These are phyloP conservation scores for Beta macrorhiza DNA, from an alignment of 179 eudicot species.

Conservation along the genomic window DNA sequence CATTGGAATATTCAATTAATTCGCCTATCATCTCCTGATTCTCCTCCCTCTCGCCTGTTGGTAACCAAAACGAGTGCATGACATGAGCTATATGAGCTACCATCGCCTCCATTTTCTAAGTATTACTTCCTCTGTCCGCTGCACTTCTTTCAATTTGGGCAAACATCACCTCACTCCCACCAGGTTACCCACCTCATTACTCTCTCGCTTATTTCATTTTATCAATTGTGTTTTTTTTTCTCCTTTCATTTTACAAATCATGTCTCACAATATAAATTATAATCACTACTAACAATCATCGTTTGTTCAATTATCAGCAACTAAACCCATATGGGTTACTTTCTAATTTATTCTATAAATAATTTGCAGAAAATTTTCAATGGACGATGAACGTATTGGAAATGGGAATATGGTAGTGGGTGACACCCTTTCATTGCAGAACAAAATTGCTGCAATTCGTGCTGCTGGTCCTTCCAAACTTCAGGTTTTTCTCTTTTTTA, in stretches of 20 bases:
- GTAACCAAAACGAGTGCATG: neutral
- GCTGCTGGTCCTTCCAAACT: constrained; percentile 57
- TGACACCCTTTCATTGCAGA: constrained; percentile 43
- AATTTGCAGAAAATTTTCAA: constrained; percentile 30
- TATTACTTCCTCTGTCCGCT: constrained; percentile 6
- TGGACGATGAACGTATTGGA: constrained; percentile 32
- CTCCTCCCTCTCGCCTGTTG: neutral
- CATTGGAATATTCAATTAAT: too few relatives aligned
- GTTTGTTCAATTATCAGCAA: too few relatives aligned
- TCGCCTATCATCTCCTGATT: neutral
- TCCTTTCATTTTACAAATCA: neutral
- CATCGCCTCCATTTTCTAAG: constrained; percentile 28
- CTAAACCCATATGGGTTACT: neutral
- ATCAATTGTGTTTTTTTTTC: neutral
- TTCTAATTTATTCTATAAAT: neutral
- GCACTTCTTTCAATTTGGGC: constrained; percentile 11
- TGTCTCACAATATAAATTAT: neutral
- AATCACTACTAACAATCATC: neutral
- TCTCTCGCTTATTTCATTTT: neutral
- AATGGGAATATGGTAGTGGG: constrained; percentile 39
- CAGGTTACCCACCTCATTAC: constrained; percentile 24
- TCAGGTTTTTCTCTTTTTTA: constrained; percentile 47
- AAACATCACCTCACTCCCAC: constrained; percentile 16
- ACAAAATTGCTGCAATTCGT: constrained; percentile 58
- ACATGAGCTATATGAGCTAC: constrained; percentile 15